These are phyloP conservation scores for Buxus sempervirens DNA, from an alignment of 164 flowering plant species.

Conservation along the genomic window DNA sequence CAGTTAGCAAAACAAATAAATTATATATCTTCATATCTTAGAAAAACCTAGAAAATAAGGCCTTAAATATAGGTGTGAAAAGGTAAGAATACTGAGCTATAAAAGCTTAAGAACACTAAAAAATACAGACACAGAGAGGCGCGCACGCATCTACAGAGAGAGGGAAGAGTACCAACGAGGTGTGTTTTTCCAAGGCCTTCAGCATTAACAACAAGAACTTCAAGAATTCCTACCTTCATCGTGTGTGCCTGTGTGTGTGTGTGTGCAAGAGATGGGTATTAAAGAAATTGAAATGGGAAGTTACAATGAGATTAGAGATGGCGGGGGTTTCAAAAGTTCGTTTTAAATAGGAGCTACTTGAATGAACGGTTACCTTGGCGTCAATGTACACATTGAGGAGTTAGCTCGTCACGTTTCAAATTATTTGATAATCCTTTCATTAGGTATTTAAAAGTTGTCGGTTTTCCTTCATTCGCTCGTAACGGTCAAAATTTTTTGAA, in stretches of 20 bases:
- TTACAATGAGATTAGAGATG: slow-evolving; percentile 11
- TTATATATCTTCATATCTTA: too few relatives aligned
- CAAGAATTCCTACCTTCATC: slow-evolving; percentile 61
- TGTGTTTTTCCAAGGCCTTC: slow-evolving; percentile 51
- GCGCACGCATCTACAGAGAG: background rate
- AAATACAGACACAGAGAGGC: too few relatives aligned
- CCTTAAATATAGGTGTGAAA: background rate
- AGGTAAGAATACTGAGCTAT: background rate
- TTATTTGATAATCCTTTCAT: too few relatives aligned
- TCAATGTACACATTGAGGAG: background rate
- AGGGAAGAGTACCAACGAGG: slow-evolving; percentile 42
- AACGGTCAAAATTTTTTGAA: too few relatives aligned
- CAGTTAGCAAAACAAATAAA: background rate
- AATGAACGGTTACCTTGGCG: background rate
- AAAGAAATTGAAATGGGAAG: background rate
- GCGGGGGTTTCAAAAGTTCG: slow-evolving; percentile 15
- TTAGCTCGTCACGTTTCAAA: background rate
- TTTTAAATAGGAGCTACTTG: background rate
- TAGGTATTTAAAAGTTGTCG: too few relatives aligned
- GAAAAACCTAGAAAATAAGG: background rate
- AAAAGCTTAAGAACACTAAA: background rate
- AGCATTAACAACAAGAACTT: slow-evolving; percentile 78
- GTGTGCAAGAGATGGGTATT: slow-evolving; percentile 1
- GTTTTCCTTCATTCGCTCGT: too few relatives aligned
- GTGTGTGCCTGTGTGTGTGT: background rate